Percentiles rank a stretch among this genome's conserved stretches.
These are phyloP conservation scores for Chaetomium strumarium DNA, from an alignment of 2,329 filamentous ascomycete species.

Conservation along the genomic window DNA sequence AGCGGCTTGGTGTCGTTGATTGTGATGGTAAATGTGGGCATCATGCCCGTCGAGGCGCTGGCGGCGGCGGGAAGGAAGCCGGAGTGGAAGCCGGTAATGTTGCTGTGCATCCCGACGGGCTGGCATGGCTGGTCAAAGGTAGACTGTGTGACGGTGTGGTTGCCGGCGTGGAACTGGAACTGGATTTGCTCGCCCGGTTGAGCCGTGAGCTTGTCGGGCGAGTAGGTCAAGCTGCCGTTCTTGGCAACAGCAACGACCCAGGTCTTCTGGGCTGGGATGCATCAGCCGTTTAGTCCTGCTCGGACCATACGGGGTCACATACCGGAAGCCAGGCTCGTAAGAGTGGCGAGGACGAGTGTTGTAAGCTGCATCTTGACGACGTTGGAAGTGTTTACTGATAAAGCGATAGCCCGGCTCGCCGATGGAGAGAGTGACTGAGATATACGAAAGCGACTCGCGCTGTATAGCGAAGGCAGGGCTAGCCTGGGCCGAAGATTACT, in stretches of 20 bases:
- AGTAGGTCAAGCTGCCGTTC: slow-evolving; percentile 55
- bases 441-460: slow-evolving; percentile 41
- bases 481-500: slow-evolving; percentile 36
- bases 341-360: slow-evolving; percentile 40
- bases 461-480: slow-evolving; percentile 38
- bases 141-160: slow-evolving; percentile 77
- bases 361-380: slow-evolving; percentile 47
- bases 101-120: slow-evolving; percentile 51
- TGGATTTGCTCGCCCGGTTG: slow-evolving; percentile 57
- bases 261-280: slow-evolving; percentile 24
- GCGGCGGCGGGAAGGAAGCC: slow-evolving; percentile 61
- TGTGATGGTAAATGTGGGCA: slow-evolving; percentile 65
- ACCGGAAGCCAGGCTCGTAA: slow-evolving; percentile 45
- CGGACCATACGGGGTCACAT: not conserved
- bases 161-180: slow-evolving; percentile 61
- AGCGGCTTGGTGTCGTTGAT: slow-evolving; percentile 64
- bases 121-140: slow-evolving; percentile 65
- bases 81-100: slow-evolving; percentile 56
- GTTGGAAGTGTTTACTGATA: slow-evolving; percentile 20
- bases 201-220: slow-evolving; percentile 59
- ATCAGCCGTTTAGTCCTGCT: not conserved
- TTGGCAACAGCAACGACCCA: slow-evolving; percentile 51
- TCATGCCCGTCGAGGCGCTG: slow-evolving; percentile 40
- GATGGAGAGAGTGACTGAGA: slow-evolving; percentile 26
- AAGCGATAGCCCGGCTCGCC: slow-evolving; percentile 25